A percentile compares a stretch with the other conserved stretches of the same genome.
These are phyloP conservation scores for Coelastrella sp. DNA, from an alignment of 139 green algal genomes.

Conservation along the genomic window DNA sequence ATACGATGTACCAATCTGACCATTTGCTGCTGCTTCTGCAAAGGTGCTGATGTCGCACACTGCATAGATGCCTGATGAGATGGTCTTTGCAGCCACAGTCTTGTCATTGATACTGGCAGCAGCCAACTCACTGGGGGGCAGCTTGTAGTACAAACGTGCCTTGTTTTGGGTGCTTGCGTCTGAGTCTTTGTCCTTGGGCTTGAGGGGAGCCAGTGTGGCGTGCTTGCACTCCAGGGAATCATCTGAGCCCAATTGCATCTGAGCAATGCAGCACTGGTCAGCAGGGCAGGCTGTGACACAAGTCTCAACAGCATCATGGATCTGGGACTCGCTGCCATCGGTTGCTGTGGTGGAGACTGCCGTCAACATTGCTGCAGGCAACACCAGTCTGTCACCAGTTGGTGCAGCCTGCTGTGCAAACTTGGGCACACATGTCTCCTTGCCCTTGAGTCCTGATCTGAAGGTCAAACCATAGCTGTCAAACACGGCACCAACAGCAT, in stretches of 20 bases:
- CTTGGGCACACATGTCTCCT: not conserved
- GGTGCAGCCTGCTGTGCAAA: not conserved
- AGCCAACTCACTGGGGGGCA: constrained; percentile 10
- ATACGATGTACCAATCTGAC: not conserved
- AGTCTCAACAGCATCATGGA: not conserved
- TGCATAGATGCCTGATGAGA: constrained; percentile 10
- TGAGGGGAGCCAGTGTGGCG: no score
- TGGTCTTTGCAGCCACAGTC: not conserved
- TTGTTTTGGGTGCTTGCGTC: no score
- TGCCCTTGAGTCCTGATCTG: not conserved
- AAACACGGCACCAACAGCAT: not conserved
- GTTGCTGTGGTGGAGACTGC: no score
- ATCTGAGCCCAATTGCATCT: no score
- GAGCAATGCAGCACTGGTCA: constrained; percentile 3
- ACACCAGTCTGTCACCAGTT: not conserved
- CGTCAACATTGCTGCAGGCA: not conserved
- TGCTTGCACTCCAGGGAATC: no score
- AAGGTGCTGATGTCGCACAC: not conserved
- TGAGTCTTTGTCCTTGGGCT: no score
- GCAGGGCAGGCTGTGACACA: constrained; percentile 5
- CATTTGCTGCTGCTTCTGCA: not conserved
- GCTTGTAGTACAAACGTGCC: no score
- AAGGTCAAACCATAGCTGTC: not conserved
- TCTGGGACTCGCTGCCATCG: no score
- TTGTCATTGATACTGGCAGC: not conserved